Conservation (phyloP, 352 stramenopile genomes). For the Phytopythium vexans region DNA sequence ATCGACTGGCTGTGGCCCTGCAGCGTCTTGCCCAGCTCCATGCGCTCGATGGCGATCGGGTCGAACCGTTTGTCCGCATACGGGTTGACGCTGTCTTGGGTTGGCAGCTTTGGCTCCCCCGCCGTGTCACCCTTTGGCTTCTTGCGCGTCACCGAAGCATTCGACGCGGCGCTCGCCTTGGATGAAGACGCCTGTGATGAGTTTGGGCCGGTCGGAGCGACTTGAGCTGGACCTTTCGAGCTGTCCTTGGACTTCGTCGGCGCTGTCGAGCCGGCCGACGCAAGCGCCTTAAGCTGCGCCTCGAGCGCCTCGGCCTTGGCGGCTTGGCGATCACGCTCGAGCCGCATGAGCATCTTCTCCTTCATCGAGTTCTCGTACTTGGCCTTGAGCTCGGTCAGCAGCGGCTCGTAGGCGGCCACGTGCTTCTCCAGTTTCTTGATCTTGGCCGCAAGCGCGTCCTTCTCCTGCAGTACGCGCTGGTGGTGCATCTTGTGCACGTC, state of each 20-base stretch:
- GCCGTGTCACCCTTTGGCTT: constrained; percentile 21
- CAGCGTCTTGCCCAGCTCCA: constrained; percentile 86
- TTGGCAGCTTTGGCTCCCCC: constrained; percentile 47
- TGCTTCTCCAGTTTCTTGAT: constrained; percentile 92
- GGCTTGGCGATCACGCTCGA: constrained; percentile 91
- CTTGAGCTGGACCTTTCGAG: constrained; percentile 10
- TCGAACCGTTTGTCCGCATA: constrained; percentile 75
- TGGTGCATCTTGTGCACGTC: constrained; percentile 97
- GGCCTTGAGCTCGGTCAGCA: constrained; percentile 90
- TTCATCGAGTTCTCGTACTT: constrained; percentile 96
- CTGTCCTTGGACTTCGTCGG: not conserved
- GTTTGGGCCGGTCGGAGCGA: not conserved
- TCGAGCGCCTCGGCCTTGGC: constrained; percentile 89
- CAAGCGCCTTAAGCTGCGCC: constrained; percentile 60
- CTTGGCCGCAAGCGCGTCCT: constrained; percentile 89
- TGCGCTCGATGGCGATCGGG: constrained; percentile 56
- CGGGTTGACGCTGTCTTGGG: constrained; percentile 60
- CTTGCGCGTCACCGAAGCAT: not conserved
- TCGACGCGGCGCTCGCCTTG: not conserved
- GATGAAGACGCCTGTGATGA: not conserved
- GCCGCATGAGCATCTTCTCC: constrained; percentile 96
- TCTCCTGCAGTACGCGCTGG: constrained; percentile 94
- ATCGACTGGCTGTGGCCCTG: constrained; percentile 91
- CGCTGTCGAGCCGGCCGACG: not conserved
- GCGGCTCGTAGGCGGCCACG: constrained; percentile 89